Conservation (phyloP, 768 basidiomycete species). For the Lactarius pseudohatsudake region DNA sequence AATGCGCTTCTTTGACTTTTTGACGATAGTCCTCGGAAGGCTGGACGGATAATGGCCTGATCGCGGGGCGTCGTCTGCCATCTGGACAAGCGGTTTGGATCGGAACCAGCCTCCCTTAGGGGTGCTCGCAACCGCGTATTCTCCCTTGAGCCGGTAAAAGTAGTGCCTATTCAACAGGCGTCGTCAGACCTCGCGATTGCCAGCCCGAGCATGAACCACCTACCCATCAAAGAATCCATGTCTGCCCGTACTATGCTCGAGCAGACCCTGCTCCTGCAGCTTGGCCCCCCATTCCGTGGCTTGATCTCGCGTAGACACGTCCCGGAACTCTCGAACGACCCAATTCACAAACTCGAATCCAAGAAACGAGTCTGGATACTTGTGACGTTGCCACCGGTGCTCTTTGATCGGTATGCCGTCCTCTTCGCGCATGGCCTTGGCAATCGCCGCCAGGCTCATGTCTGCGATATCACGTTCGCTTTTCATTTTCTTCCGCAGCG, state of each 20-base stretch:
- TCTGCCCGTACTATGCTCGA: constrained; percentile 76
- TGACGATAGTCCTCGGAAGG: constrained; percentile 38
- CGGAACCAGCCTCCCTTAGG: constrained; percentile 72
- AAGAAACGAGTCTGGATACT: constrained; percentile 81
- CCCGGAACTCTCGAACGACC: constrained; percentile 88
- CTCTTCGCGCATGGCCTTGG: constrained; percentile 83
- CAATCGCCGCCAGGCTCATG: constrained; percentile 61
- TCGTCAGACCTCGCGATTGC: constrained; percentile 1
- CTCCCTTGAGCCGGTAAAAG: constrained; percentile 80
- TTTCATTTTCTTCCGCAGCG: constrained; percentile 76
- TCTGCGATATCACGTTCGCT: constrained; percentile 72
- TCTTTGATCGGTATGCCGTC: constrained; percentile 83
- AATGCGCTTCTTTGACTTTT: constrained; percentile 56
- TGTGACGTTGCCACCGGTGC: constrained; percentile 75
- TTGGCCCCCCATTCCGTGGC: constrained; percentile 76
- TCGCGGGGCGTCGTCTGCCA: constrained; percentile 13
- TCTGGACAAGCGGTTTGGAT: constrained; percentile 38
- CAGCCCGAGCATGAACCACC: constrained; percentile 30
- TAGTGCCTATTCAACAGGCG: constrained; percentile 60
- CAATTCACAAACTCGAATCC: constrained; percentile 90
- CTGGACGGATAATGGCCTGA: constrained; percentile 38
- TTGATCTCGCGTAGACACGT: constrained; percentile 80
- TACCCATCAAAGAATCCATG: constrained; percentile 90
- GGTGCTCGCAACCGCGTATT: constrained; percentile 69
- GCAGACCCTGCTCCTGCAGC: constrained; percentile 77